Base-by-base conservation (phyloP, 2,329 filamentous ascomycete genomes). In the Colletotrichum musae region DNA sequence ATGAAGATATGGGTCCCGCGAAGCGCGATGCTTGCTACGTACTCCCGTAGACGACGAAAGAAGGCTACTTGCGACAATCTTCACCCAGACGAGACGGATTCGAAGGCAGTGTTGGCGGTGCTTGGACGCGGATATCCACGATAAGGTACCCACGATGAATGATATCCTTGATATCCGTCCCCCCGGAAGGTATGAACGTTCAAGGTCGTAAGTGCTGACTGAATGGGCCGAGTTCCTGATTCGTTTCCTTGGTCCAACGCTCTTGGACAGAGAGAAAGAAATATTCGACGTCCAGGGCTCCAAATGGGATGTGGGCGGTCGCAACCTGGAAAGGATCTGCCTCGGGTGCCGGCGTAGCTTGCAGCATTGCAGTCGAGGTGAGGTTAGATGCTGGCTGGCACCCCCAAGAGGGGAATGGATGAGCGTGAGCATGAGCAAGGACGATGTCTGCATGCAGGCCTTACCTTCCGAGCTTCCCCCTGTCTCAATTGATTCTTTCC, bases 361-460 rank as follows among this genome's bases (percentile, higher is more conserved):
- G 13, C 45, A 47, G 45, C 45, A 16, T 16, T 16, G 9, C 13
- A 18, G 45, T 47, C 3, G 16, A 16, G 18, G 16, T 47, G 45
- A 16, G 45, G 32, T 36, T 10, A 10, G 41, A 43, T 43, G 41
- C 41, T 43, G 9, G 52, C 36, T 39, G 48, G 24, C 28, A 13
- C 7, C n/a, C n/a, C 39, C 10, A 18, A 9, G 51, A 18, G 26
- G n/a, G 15, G 36, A 43, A 36, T 36, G 32, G 32, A 36, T 36
- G 9, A 10, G 32, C 32, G 32, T 36, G 32, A 36, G 32, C 32
- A 36, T 10, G 32, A 36, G 32, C 32, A 36, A 24, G 32, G 60
- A 26, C 60, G 60, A 64, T 64, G 52, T 50, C 15, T 56, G 41
- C 41, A 64, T 64, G 60, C 52, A 50, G 60, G 43, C 60, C 52